phyloP scores from a whole-genome alignment of 352 stramenopile genomes.

The Aphanomyces cochlioides region DNA sequence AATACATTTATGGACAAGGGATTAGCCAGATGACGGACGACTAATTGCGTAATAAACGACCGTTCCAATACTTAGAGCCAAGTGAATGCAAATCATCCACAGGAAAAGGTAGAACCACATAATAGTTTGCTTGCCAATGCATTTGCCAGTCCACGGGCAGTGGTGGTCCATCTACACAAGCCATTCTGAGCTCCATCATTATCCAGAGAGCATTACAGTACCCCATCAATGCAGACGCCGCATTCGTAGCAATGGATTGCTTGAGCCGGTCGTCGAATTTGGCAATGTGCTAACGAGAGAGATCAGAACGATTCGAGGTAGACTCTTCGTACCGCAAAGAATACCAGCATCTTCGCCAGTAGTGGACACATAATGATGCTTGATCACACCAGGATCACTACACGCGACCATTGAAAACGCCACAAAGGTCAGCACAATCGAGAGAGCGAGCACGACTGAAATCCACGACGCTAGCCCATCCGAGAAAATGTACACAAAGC shows the following conservation, averaged over 20 bases:
- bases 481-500: constrained; percentile 45
- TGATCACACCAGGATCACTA: constrained; percentile 70
- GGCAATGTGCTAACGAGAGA: constrained; percentile 61
- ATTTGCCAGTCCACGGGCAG: constrained; percentile 91
- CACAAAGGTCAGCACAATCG: constrained; percentile 54
- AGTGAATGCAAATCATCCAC: constrained; percentile 57
- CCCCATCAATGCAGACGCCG: constrained; percentile 62
- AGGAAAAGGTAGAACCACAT: constrained; percentile 82
- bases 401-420: constrained; percentile 74
- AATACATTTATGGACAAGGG: too few species aligned
- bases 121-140: constrained; percentile 77
- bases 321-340: constrained; percentile 51
- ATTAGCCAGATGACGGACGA: too few species aligned
- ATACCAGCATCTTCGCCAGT: constrained; percentile 44
- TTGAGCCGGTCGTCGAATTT: constrained; percentile 59
- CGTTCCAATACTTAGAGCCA: constrained; percentile 49
- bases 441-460: constrained; percentile 39
- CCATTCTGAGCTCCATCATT: neutral
- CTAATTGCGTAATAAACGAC: constrained; percentile 30
- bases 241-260: constrained; percentile 80
- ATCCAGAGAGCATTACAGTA: constrained; percentile 31
- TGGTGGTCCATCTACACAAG: constrained; percentile 85
- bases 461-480: neutral
- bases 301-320: neutral
- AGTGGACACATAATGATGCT: constrained; percentile 44